Evolutionary conservation across 1,284 basidiomycete genomes (phyloP).

Genomic region (Ustilago crameri): DNA sequence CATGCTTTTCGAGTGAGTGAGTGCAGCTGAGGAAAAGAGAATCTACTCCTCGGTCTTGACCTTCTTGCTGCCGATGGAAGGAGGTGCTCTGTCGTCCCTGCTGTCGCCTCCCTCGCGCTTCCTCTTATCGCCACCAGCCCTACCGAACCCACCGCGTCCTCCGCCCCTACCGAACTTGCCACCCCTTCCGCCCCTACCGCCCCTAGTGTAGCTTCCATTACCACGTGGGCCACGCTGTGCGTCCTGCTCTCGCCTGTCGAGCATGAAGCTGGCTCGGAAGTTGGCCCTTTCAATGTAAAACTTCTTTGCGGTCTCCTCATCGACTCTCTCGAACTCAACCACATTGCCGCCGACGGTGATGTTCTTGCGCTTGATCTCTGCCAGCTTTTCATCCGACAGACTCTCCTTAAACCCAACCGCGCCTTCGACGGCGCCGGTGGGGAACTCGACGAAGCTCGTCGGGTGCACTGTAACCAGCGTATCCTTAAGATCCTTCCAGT

Average conservation of each 20-base stretch:
- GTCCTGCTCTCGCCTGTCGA: conserved; percentile 67
- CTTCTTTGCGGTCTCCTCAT: conserved; percentile 79
- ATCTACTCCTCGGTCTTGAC: conserved; percentile 39
- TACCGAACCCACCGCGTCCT: conserved; percentile 60
- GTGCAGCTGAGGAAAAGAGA: neutral
- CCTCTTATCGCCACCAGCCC: conserved; percentile 29
- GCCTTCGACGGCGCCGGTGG: conserved; percentile 67
- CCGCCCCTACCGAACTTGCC: conserved; percentile 65
- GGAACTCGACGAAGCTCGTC: conserved; percentile 59
- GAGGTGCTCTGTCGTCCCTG: conserved; percentile 31
- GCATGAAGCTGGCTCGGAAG: conserved; percentile 71
- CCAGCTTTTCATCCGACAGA: conserved; percentile 70
- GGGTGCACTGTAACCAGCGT: conserved; percentile 58
- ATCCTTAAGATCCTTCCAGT: conserved; percentile 72
- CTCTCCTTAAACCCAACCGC: conserved; percentile 69
- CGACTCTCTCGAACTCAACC: conserved; percentile 66
- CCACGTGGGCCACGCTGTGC: conserved; percentile 69
- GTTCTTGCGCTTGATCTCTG: conserved; percentile 69
- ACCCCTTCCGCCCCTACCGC: conserved; percentile 68
- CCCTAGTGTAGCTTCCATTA: conserved; percentile 56
- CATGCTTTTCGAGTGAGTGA: neutral
- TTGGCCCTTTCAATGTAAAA: conserved; percentile 77
- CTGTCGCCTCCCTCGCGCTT: conserved; percentile 18
- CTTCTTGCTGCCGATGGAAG: conserved; percentile 41
- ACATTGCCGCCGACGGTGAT: conserved; percentile 69